Evolutionary conservation across 1,284 basidiomycete genomes (phyloP).

Genomic region (Anthracocystis setariae): DNA sequence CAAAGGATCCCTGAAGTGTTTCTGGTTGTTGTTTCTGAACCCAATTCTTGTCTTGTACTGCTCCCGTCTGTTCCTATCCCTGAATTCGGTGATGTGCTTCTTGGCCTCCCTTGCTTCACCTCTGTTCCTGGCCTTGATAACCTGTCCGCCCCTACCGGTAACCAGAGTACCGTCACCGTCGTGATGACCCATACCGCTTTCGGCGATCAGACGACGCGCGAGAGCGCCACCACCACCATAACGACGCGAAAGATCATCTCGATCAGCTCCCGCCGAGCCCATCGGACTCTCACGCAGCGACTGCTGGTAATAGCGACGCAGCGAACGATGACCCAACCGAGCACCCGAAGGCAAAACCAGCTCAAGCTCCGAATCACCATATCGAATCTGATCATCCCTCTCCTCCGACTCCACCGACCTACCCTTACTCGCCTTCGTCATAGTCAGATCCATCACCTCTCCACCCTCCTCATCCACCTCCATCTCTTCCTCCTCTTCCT

Average conservation of each 20-base stretch:
- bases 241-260: slow-evolving; percentile 30
- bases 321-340: slow-evolving; percentile 87
- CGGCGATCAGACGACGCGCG: slow-evolving; percentile 54
- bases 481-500: slow-evolving; percentile 46
- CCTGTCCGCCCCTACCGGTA: slow-evolving; percentile 50
- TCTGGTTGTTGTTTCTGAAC: slow-evolving; percentile 65
- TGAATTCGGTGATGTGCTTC: slow-evolving; percentile 83
- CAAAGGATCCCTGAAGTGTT: slow-evolving; percentile 66
- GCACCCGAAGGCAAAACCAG: slow-evolving; percentile 94
- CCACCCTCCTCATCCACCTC: slow-evolving; percentile 34
- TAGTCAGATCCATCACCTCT: slow-evolving; percentile 22
- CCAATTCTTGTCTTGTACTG: slow-evolving; percentile 81
- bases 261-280: slow-evolving; percentile 2
- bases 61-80: slow-evolving; percentile 81
- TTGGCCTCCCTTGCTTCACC: slow-evolving; percentile 94
- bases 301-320: slow-evolving; percentile 89
- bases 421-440: slow-evolving; percentile 15
- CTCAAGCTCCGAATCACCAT: slow-evolving; percentile 75
- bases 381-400: slow-evolving; percentile 72
- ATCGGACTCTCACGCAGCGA: slow-evolving; percentile 54
- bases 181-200: slow-evolving; percentile 46
- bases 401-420: slow-evolving; percentile 71
- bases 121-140: slow-evolving; percentile 74
- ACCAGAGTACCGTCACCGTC: slow-evolving; percentile 46
- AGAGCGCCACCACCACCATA: slow-evolving; percentile 49